phyloP scores from a whole-genome alignment of 2,329 filamentous ascomycete genomes.

The Talaromyces funiculosus region DNA sequence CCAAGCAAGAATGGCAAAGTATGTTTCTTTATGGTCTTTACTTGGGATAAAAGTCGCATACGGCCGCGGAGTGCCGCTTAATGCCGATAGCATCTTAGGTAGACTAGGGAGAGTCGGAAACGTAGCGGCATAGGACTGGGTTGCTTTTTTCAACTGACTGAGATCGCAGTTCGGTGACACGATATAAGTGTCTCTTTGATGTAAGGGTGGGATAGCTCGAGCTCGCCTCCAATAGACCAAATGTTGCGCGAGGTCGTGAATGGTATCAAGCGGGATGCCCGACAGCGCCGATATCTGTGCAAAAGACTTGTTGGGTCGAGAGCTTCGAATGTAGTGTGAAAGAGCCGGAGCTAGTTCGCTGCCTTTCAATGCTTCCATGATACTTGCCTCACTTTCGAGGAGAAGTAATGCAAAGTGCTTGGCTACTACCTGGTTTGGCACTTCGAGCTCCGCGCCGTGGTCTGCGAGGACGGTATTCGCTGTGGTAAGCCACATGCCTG shows the following conservation, averaged over 20 bases:
- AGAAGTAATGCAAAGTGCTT: slow-evolving; percentile 84
- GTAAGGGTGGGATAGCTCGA: slow-evolving; percentile 82
- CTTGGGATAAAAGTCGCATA: slow-evolving; percentile 82
- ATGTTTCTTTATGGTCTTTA: slow-evolving; percentile 78
- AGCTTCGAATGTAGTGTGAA: slow-evolving; percentile 62
- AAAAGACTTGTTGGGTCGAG: slow-evolving; percentile 61
- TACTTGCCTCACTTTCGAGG: slow-evolving; percentile 73
- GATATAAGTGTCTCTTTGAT: slow-evolving; percentile 84
- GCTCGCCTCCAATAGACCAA: slow-evolving; percentile 95
- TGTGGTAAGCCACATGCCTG: slow-evolving; percentile 80
- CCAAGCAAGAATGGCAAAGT: slow-evolving; percentile 90
- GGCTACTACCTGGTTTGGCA: slow-evolving; percentile 57
- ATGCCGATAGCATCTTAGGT: slow-evolving; percentile 76
- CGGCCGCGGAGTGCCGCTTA: slow-evolving; percentile 73
- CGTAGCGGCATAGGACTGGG: slow-evolving; percentile 64
- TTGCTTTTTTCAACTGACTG: slow-evolving; percentile 62
- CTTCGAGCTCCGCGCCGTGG: slow-evolving; percentile 55
- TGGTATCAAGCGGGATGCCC: slow-evolving; percentile 69
- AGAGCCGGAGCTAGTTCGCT: slow-evolving; percentile 72
- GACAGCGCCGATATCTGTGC: slow-evolving; percentile 58
- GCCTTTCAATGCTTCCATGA: slow-evolving; percentile 63
- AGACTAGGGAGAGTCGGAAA: slow-evolving; percentile 81
- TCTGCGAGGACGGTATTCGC: slow-evolving; percentile 71
- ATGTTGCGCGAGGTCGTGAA: slow-evolving; percentile 83
- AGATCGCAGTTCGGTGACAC: slow-evolving; percentile 85